Conservation (phyloP, 441 rosid genomes). For the Sinapis alba region DNA sequence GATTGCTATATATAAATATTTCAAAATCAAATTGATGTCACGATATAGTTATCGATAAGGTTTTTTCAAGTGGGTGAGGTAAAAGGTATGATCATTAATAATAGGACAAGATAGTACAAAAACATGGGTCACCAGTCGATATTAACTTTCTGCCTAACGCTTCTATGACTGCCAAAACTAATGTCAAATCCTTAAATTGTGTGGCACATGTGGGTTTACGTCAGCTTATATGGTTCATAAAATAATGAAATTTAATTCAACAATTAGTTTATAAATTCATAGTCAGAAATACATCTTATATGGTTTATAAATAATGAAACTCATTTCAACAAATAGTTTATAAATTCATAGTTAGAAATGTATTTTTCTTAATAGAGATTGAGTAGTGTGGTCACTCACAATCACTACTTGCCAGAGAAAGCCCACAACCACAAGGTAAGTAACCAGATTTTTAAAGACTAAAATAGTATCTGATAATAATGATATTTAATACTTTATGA, state of each 20-base stretch:
- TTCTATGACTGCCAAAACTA: slow-evolving; percentile 26
- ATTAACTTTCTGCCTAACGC: slow-evolving; percentile 26
- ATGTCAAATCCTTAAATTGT: slow-evolving; percentile 26
- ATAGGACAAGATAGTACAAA: slow-evolving; percentile 35
- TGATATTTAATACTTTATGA: slow-evolving; percentile 13
- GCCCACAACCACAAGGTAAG: slow-evolving; percentile 32
- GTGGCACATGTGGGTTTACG: slow-evolving; percentile 28
- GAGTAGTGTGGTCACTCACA: slow-evolving; percentile 23
- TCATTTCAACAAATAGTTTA: not conserved
- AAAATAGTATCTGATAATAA: not conserved
- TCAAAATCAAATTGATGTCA: slow-evolving; percentile 28
- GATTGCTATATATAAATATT: slow-evolving; percentile 13
- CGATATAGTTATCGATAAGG: not conserved
- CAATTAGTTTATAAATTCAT: not conserved
- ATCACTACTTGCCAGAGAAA: slow-evolving; percentile 28
- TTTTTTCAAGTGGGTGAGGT: slow-evolving; percentile 18
- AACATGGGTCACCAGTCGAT: slow-evolving; percentile 28
- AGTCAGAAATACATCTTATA: not conserved
- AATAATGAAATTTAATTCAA: not conserved
- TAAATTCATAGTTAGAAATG: not conserved
- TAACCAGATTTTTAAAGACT: slow-evolving; percentile 2
- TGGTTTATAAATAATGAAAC: not conserved
- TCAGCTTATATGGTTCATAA: slow-evolving; percentile 6
- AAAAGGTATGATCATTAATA: slow-evolving; percentile 12
- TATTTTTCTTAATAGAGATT: not conserved